Base-by-base conservation (phyloP, 2,329 filamentous ascomycete species). In the Cyphellophora europaea region DNA sequence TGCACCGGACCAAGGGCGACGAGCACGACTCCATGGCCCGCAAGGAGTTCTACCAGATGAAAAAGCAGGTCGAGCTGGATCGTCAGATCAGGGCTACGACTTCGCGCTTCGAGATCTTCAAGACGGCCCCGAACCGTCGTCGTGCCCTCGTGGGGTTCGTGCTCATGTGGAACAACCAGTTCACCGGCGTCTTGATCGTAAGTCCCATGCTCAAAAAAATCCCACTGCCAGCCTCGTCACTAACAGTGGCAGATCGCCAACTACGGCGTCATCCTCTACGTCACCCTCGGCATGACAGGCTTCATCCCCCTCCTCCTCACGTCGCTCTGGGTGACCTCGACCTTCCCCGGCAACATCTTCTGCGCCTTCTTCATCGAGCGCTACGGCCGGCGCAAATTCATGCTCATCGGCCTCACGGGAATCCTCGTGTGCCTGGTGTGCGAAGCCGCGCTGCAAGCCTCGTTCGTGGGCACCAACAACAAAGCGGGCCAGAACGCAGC, bases 11-110 rank as follows among this genome's bases (percentile, higher is more conserved):
- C 4, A 53, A 58, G 5, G 52, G 53, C 19, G 58, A 62, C 30
- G 55, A 55, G 3, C 50, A 66, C 17, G 53, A 65, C 8, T 42
- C 48, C 10, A 45, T 54, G 10, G 60, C 59, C 13, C 45, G 53
- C 8, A 56, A 58, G 17, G 58, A 59, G 27, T 67, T 67, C 44
- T 58, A 58, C 41, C 55, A 61, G 32, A 66, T 67, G 49, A 54
- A 57, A 42, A 58, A 60, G 33, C 63, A 70, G 41, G 53, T 58
- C 23, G 60, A 63, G 28, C 47, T 65, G 3, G 58, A 66, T 34
- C 48, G 48, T 6, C 46, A 53, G 18, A 54, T 57, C 35, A 46
- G 46, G 18, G 43, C 48, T 25, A 48, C 40, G 10, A 53, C 44
- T n/a, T 52, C 56, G 6, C 45, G 45, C 14, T 61, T 61, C 37